Evolutionary conservation across 31 red algal species (phyloP).

Genomic region (Porphyra umbilicalis): DNA sequence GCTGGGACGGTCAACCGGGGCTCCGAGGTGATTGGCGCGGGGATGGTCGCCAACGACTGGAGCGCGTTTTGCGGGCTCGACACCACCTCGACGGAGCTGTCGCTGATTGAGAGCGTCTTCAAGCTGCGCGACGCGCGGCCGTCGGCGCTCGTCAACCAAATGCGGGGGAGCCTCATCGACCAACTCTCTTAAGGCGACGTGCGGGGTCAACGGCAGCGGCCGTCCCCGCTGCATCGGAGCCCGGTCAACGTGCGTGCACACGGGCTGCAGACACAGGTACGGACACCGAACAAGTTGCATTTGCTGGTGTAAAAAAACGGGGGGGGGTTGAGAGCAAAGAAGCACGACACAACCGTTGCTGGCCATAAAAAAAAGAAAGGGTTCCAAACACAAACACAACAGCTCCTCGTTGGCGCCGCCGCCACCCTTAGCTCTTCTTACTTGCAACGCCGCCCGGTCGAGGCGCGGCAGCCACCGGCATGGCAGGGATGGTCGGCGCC

Average conservation of each 20-base stretch:
- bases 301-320: too few species aligned
- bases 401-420: not conserved
- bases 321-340: too few species aligned
- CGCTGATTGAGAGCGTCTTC: constrained; percentile 87
- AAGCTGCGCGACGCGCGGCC: constrained; percentile 68
- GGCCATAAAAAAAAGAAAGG: not conserved
- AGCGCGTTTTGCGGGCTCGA: constrained; percentile 84
- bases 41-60: constrained; percentile 96
- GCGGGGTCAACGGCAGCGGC: too few species aligned
- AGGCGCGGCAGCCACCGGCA: not conserved
- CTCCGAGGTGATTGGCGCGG: constrained; percentile 86
- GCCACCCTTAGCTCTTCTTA: not conserved
- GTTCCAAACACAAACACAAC: not conserved
- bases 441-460: not conserved
- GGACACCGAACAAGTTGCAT: not conserved
- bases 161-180: constrained; percentile 70
- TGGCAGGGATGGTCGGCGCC: not conserved
- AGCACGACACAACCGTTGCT: too few species aligned
- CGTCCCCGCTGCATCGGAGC: too few species aligned
- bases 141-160: constrained; percentile 33
- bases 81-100: constrained; percentile 83
- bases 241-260: not conserved
- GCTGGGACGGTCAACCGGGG: constrained; percentile 89
- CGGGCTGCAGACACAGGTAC: not conserved
- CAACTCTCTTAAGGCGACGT: constrained; percentile 39